Evolutionary conservation across 2,329 filamentous ascomycete species (phyloP), one percentile per base, ranked within the genome.

Genomic region (Ascochyta koolunga): DNA sequence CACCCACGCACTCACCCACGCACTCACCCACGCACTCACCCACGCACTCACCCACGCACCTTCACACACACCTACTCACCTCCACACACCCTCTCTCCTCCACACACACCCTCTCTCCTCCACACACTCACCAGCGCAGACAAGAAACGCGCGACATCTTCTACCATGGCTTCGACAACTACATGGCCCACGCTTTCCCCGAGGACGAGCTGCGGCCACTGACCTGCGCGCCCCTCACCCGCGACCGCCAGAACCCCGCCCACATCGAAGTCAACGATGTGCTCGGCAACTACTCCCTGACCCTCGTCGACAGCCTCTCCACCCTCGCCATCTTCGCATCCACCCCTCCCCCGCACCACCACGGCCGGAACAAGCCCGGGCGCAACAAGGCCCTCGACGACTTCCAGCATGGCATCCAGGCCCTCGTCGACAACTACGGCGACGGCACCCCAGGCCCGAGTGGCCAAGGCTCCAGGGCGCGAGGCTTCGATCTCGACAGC

Each of bases 111-210:
- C 19, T 8, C 18, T 10, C 19, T 24, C 19, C 18, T 3, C 16
- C 15, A 22, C 31, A 40, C 27, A 4, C 4, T 1, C 6, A 15
- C 54, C n/a, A n/a, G n/a, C n/a, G n/a, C 22, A 78, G 77, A 63
- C 77, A 77, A 65, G 79, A 81, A 59, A 80, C 80, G 22, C 65
- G 71, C 53, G 83, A 90, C 64, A 91, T 98, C 83, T 98, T 98
- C 80, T 96, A 96, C 76, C 95, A 99, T 80, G 95, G 95, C 56
- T 98, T 88, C 79, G 87, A 93, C 77, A 96, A 93, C 75, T 99
- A 99, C 79, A 95, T 97, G 87, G 78, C 85, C 61, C 83, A 96
- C 75, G 95, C 93, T 53, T 99, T 97, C 70, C 95, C 95, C 11
- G 95, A 98, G 76, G 95, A 99, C 70, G 95, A 95, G 85, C 80